phyloP scores from a whole-genome alignment of 1,284 basidiomycete species.

The Tausonia pullulans region DNA sequence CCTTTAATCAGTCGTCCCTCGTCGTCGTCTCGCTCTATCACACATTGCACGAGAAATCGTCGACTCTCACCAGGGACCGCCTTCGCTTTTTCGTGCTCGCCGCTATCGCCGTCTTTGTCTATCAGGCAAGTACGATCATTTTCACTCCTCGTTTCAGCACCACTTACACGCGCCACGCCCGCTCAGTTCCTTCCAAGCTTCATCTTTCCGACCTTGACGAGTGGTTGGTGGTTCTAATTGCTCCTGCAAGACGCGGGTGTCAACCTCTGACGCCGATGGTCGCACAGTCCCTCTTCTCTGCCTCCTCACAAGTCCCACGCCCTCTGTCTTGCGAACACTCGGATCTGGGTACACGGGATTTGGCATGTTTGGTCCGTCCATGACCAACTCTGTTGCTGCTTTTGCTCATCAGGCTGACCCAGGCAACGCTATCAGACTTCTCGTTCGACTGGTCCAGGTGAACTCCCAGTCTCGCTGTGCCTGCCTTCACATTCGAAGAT shows the following conservation, averaged over 20 bases:
- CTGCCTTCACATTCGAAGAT: too few relatives aligned
- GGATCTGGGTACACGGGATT: constrained; percentile 41
- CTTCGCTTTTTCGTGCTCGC: constrained; percentile 37
- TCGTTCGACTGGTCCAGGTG: constrained; percentile 38
- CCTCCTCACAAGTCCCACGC: constrained; percentile 33
- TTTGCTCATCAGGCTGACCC: too few relatives aligned
- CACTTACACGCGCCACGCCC: neutral
- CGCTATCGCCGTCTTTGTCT: constrained; percentile 35
- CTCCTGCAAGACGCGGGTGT: too few relatives aligned
- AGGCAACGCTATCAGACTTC: constrained; percentile 26
- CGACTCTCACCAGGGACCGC: constrained; percentile 30
- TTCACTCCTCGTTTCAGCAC: too few relatives aligned
- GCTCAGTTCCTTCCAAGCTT: constrained; percentile 38
- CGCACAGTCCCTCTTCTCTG: constrained; percentile 38
- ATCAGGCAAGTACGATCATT: constrained; percentile 24
- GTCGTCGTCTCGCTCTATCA: constrained; percentile 41
- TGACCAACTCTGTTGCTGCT: too few relatives aligned
- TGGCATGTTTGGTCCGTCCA: constrained; percentile 29
- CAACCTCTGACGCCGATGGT: too few relatives aligned
- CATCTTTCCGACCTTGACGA: constrained; percentile 39
- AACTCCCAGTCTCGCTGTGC: too few relatives aligned
- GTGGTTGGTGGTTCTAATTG: too few relatives aligned
- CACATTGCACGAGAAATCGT: constrained; percentile 37
- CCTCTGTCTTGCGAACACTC: constrained; percentile 34
- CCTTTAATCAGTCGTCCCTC: constrained; percentile 19